A percentile compares a stretch with the other conserved stretches of the same genome.
These are phyloP conservation scores for Termitomyces sp. DNA, from an alignment of 768 basidiomycete species.

Conservation along the genomic window DNA sequence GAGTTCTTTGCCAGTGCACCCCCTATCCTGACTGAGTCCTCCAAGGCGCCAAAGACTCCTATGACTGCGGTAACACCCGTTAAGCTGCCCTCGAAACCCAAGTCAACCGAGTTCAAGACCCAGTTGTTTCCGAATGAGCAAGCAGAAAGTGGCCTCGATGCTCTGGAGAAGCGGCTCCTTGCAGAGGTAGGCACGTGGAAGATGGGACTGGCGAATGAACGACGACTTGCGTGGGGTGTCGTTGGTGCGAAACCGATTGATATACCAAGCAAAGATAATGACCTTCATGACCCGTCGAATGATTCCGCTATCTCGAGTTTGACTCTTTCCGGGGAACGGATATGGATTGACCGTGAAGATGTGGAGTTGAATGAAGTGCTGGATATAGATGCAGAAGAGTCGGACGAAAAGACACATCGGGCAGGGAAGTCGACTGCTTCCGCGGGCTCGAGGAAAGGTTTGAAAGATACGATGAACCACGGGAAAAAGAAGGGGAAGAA, in stretches of 20 bases:
- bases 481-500: constrained; percentile 21
- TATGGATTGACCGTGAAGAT: constrained; percentile 20
- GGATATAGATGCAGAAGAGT: constrained; percentile 24
- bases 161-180: constrained; percentile 60
- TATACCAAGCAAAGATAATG: constrained; percentile 27
- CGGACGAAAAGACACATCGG: constrained; percentile 35
- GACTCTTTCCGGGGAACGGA: constrained; percentile 33
- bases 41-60: constrained; percentile 44
- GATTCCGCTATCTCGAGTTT: constrained; percentile 55
- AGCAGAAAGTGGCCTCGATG: constrained; percentile 61
- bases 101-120: constrained; percentile 4
- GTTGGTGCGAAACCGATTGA: constrained; percentile 25
- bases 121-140: constrained; percentile 11
- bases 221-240: constrained; percentile 26
- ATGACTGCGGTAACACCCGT: constrained; percentile 38
- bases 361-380: constrained; percentile 19
- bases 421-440: constrained; percentile 26
- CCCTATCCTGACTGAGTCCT: background rate
- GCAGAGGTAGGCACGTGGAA: constrained; percentile 72
- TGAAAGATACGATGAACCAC: constrained; percentile 21
- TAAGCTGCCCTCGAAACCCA: constrained; percentile 15
- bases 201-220: constrained; percentile 23
- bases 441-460: constrained; percentile 19
- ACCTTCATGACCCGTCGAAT: constrained; percentile 32
- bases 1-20: constrained; percentile 15